Base-by-base conservation (phyloP, 2,329 filamentous ascomycete genomes). In the Pyrenochaeta sp. region DNA sequence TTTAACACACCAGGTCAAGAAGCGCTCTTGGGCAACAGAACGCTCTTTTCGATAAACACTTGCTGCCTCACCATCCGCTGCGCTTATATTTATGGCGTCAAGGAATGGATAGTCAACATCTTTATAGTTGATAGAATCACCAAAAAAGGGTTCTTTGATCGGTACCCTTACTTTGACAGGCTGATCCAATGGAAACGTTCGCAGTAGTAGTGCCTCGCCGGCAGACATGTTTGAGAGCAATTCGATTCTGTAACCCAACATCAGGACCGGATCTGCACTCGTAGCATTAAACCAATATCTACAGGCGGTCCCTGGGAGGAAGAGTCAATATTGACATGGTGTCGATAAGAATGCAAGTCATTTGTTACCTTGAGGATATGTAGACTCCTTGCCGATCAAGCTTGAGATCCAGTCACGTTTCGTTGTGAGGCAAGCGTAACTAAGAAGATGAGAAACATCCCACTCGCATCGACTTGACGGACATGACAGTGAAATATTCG, bases 241-340 rank as follows among this genome's bases (percentile, higher is more conserved):
- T 9, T 29, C 41, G 5, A 32, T 18, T 20, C 33, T 46, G 18
- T 61, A 68, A 2, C 60, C 62, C 0, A 58, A 60, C 58, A 67
- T 61, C 3, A 67, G 41, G 0, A 54, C 31, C 0, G 61, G 59
- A 1, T 31, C 12, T 2, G 45, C 29, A 14, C 61, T 56, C 7
- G 60, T 64, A 0, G 54, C 43, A 42, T 66, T 71, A 12, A 69
- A n/a, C n/a, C 58, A 68, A 17, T 63, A 64, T 1, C 66, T 66
- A 37, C 67, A 70, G 17, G 51, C 45, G 11, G 49, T 63, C n/a
- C 47, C 54, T 52, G 17, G 15, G 33, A 33, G 1, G 2, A 5
- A 18, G 17, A 47, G 7, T 27, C 17, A 35, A 18, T 20, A 11
- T 7, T 17, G 9, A 29, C 11, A n/a, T n/a, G n/a, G n/a, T n/a